Evolutionary conservation across 192 early-diverging fungal species (phyloP).

Genomic region (Coemansia sp.): DNA sequence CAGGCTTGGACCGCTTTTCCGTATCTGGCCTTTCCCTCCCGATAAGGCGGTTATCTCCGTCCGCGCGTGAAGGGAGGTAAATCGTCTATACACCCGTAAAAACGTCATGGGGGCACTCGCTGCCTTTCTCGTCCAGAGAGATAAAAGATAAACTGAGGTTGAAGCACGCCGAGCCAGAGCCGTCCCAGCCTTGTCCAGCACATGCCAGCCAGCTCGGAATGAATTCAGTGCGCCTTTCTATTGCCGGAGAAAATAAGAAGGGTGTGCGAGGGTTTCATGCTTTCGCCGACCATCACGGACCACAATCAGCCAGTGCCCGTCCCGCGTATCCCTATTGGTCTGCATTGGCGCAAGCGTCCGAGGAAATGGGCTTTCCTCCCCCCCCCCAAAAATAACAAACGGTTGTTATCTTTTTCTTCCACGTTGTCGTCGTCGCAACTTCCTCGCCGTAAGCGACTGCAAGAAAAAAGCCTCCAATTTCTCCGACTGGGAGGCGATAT

Average conservation of each 20-base stretch:
- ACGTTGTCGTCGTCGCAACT: too few relatives aligned
- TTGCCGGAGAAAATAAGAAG: background rate
- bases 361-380: background rate
- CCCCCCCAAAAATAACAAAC: background rate
- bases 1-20: background rate
- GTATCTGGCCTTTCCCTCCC: background rate
- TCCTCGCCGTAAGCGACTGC: background rate
- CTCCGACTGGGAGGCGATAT: conserved; percentile 5
- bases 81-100: background rate
- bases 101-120: background rate
- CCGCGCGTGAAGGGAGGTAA: background rate
- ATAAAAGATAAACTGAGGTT: conserved; percentile 14
- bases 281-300: background rate
- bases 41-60: background rate
- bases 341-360: background rate
- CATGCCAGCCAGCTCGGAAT: background rate
- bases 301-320: background rate
- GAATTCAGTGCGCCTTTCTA: too few relatives aligned
- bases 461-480: background rate
- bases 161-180: too few relatives aligned
- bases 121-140: background rate
- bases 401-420: conserved; percentile 10
- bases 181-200: too few relatives aligned
- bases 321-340: background rate
- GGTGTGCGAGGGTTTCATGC: background rate